Conservation (phyloP, 257 asterid species). For the Solanum boliviense region DNA sequence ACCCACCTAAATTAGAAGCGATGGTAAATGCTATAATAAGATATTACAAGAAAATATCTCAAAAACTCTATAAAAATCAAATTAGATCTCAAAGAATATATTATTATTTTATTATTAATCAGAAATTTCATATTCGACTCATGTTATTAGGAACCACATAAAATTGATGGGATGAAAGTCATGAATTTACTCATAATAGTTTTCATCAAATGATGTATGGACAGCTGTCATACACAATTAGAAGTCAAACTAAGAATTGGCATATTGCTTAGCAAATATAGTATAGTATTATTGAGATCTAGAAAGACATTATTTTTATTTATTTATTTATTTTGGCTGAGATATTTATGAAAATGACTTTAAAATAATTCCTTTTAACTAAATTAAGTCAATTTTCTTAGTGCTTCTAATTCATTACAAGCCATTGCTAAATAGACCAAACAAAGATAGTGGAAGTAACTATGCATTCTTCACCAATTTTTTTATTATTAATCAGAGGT, state of each 20-base stretch:
- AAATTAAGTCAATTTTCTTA: not conserved
- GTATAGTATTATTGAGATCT: not conserved
- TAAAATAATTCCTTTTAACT: not conserved
- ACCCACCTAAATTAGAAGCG: not conserved
- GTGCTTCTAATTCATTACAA: not conserved
- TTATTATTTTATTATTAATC: not conserved
- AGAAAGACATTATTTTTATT: not conserved
- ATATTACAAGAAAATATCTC: not conserved
- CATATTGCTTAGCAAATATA: not conserved
- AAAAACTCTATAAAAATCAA: not conserved
- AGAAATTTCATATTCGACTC: not conserved
- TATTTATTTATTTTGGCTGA: not conserved
- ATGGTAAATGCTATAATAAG: not conserved
- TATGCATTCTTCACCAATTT: not conserved
- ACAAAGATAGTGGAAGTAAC: slow-evolving; percentile 14
- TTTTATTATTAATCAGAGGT: fast-evolving
- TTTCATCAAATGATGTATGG: not conserved
- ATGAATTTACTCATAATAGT: not conserved
- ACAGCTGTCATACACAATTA: not conserved
- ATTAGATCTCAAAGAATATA: not conserved
- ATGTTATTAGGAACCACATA: not conserved
- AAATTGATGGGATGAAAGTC: not conserved
- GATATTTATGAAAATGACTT: slow-evolving; percentile 3
- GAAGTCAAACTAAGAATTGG: not conserved
- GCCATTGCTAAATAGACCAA: not conserved